These are phyloP conservation scores for Allantophomopsis lycopodina DNA, from an alignment of 2,329 filamentous ascomycete genomes.

Conservation along the genomic window DNA sequence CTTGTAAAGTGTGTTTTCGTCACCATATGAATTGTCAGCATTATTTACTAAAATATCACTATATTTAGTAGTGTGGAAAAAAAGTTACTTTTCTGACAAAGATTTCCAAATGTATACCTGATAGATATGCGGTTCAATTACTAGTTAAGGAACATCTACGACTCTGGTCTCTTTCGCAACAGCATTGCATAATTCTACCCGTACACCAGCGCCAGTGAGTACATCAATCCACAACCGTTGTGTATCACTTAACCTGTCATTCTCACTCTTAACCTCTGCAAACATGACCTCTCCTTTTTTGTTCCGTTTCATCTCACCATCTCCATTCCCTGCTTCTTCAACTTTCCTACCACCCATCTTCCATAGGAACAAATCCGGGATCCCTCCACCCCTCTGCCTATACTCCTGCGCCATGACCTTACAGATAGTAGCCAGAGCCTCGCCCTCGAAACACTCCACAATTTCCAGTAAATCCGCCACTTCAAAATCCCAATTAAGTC, in stretches of 20 bases:
- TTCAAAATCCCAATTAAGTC: conserved; percentile 81
- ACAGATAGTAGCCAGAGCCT: conserved; percentile 70
- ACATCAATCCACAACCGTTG: conserved; percentile 97
- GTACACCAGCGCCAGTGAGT: conserved; percentile 68
- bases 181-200: conserved; percentile 67
- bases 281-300: conserved; percentile 55
- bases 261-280: conserved; percentile 68
- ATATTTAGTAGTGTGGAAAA: too few relatives aligned
- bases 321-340: conserved; percentile 68
- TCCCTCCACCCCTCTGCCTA: conserved; percentile 67
- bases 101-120: too few relatives aligned
- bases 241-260: conserved; percentile 89
- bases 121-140: too few relatives aligned
- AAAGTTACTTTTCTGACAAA: too few relatives aligned
- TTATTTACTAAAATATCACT: too few relatives aligned
- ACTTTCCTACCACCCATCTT: conserved; percentile 51
- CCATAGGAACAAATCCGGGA: conserved; percentile 92
- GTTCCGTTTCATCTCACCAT: conserved; percentile 59
- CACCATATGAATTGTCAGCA: too few relatives aligned
- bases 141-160: too few relatives aligned
- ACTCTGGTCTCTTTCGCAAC: conserved; percentile 13
- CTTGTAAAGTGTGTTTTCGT: too few relatives aligned
- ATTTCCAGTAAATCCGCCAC: conserved; percentile 70
- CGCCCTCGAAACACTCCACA: conserved; percentile 62
- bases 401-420: conserved; percentile 96